Percentiles rank a stretch among this genome's conserved stretches.
phyloP scores from a whole-genome alignment of 345 rosid genomes.

The Linum trigynum region DNA sequence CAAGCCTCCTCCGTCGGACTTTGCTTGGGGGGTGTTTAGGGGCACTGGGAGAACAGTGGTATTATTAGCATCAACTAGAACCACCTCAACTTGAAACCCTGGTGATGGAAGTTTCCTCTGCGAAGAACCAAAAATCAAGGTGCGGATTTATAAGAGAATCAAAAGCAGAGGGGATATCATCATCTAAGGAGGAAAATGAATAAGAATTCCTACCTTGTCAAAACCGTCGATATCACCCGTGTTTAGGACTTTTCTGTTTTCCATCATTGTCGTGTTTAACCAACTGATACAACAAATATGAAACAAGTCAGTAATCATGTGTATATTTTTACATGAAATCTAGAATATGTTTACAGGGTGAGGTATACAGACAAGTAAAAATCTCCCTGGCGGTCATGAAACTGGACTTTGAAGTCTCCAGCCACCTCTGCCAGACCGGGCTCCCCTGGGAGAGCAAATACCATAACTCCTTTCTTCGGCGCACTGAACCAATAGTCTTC shows the following conservation, averaged over 20 bases:
- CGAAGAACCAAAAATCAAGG: background rate
- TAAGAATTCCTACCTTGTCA: conserved; percentile 43
- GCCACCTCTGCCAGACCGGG: conserved; percentile 74
- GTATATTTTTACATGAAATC: background rate
- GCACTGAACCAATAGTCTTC: conserved; percentile 90
- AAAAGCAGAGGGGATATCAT: background rate
- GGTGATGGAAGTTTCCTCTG: conserved; percentile 91
- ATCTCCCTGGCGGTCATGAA: conserved; percentile 87
- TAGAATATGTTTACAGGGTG: conserved; percentile 1
- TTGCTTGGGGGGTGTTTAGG: background rate
- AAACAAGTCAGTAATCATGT: background rate
- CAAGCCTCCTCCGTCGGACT: background rate
- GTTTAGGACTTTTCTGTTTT: conserved; percentile 59
- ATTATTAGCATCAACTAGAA: conserved; percentile 37
- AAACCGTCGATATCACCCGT: conserved; percentile 77
- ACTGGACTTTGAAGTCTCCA: conserved; percentile 86
- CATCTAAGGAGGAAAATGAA: background rate
- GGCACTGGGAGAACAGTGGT: background rate
- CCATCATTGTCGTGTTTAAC: conserved; percentile 80
- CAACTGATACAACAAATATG: conserved; percentile 39
- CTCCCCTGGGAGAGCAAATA: conserved; percentile 90
- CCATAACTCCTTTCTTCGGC: conserved; percentile 78
- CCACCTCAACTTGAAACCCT: conserved; percentile 80
- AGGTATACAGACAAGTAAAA: conserved; percentile 62
- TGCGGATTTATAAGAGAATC: background rate